A percentile compares a stretch with the other conserved stretches of the same genome.
These are phyloP conservation scores for Tripterygium wilfordii DNA, from an alignment of 177 flowering plant genomes.

Conservation along the genomic window DNA sequence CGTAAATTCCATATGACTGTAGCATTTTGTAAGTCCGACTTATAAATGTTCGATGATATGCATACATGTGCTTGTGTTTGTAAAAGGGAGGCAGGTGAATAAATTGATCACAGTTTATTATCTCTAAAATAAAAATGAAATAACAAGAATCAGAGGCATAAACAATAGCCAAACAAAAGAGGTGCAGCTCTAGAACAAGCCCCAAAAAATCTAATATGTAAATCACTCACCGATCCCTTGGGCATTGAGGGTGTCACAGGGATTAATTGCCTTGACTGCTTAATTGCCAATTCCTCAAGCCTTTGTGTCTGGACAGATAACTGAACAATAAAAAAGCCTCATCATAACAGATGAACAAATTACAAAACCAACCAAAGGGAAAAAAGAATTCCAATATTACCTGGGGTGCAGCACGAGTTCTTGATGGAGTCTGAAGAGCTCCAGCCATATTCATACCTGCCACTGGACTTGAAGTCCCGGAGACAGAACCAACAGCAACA, in stretches of 20 bases:
- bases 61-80: no score
- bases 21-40: no score
- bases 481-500: slow-evolving; percentile 15
- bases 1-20: no score
- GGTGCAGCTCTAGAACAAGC: no score
- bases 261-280: slow-evolving; percentile 72
- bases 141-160: no score
- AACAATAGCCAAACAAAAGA: no score
- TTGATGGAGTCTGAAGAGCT: slow-evolving; percentile 67
- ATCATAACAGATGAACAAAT: background rate
- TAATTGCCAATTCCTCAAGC: slow-evolving; percentile 78
- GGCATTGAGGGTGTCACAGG: slow-evolving; percentile 82
- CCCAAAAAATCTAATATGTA: no score
- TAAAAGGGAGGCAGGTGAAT: no score
- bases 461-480: slow-evolving; percentile 26
- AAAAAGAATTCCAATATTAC: slow-evolving; percentile 20
- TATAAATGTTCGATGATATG: no score
- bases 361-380: background rate
- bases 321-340: slow-evolving; percentile 25
- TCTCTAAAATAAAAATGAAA: no score
- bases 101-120: no score
- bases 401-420: slow-evolving; percentile 61
- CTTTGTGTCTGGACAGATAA: slow-evolving; percentile 69
- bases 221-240: slow-evolving; percentile 54
- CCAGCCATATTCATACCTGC: slow-evolving; percentile 92